These are phyloP conservation scores for Coleophoma eucalyptorum DNA, from an alignment of 2,329 filamentous ascomycete genomes.

Conservation along the genomic window DNA sequence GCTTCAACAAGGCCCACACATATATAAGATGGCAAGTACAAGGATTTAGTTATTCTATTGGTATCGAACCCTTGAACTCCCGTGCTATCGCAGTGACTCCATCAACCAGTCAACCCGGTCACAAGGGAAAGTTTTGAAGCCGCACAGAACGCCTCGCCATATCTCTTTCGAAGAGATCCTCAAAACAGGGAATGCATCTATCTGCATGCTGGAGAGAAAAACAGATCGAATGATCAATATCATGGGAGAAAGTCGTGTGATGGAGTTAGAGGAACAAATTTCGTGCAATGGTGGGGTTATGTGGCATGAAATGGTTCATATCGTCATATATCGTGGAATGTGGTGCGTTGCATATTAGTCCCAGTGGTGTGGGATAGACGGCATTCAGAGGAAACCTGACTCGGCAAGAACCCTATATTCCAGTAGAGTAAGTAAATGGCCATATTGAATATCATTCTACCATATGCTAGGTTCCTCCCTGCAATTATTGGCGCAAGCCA, in stretches of 20 bases:
- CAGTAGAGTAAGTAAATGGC: slow-evolving; percentile 21
- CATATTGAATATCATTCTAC: slow-evolving; percentile 1
- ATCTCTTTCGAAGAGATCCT: background rate
- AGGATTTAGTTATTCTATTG: background rate
- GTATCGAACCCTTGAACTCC: background rate
- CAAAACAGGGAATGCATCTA: background rate
- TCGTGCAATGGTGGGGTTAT: background rate
- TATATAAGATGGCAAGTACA: too few species aligned
- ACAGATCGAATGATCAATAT: background rate
- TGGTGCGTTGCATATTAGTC: slow-evolving; percentile 1
- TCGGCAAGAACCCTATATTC: slow-evolving; percentile 52
- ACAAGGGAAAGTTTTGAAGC: background rate
- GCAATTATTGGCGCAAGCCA: slow-evolving; percentile 10
- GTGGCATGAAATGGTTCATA: slow-evolving; percentile 1
- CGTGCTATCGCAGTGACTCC: background rate
- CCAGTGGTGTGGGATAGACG: background rate
- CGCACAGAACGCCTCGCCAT: slow-evolving; percentile 1
- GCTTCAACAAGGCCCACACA: too few species aligned
- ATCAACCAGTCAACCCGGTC: background rate
- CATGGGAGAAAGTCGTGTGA: background rate
- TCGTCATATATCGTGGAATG: slow-evolving; percentile 3
- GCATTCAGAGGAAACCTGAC: slow-evolving; percentile 53
- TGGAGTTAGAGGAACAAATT: background rate
- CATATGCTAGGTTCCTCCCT: too few species aligned
- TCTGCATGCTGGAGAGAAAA: background rate